These are phyloP conservation scores for Periglandula ipomoeae DNA, from an alignment of 2,329 filamentous ascomycete genomes.

Conservation along the genomic window DNA sequence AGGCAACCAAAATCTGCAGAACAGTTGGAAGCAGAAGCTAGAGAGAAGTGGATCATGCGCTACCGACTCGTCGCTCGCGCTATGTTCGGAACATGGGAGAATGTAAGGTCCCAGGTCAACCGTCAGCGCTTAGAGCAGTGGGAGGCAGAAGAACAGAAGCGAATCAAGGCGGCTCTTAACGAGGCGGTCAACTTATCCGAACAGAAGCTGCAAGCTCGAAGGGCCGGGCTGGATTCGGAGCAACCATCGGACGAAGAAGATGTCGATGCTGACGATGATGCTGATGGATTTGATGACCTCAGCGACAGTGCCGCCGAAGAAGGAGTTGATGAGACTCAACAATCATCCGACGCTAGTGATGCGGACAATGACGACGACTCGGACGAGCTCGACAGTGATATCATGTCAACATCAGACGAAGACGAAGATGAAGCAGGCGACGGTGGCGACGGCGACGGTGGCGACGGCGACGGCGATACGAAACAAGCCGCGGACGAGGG, in stretches of 20 bases:
- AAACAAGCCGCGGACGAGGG: conserved; percentile 49
- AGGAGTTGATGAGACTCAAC: conserved; percentile 22
- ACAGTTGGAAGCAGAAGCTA: conserved; percentile 72
- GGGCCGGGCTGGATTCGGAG: conserved; percentile 44
- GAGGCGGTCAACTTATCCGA: conserved; percentile 66
- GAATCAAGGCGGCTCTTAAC: conserved; percentile 59
- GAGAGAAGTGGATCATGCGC: conserved; percentile 53
- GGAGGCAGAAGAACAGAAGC: conserved; percentile 56
- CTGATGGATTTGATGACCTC: conserved; percentile 35
- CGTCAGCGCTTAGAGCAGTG: conserved; percentile 49
- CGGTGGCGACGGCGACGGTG: conserved; percentile 50
- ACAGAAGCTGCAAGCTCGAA: conserved; percentile 56
- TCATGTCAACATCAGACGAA: conserved; percentile 55
- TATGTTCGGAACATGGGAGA: conserved; percentile 52
- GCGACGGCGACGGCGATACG: conserved; percentile 50
- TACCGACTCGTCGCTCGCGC: conserved; percentile 63
- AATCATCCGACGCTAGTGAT: conserved; percentile 23
- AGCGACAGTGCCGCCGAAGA: conserved; percentile 30
- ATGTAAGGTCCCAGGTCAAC: conserved; percentile 53
- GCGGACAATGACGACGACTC: conserved; percentile 31
- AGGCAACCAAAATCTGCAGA: conserved; percentile 69
- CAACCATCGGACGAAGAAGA: conserved; percentile 31
- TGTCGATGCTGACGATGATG: conserved; percentile 31
- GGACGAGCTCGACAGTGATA: conserved; percentile 31
- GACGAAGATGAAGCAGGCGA: conserved; percentile 56